Evolutionary conservation across 176 grass and related monocot species (phyloP).

Genomic region (Oryza glaberrima): DNA sequence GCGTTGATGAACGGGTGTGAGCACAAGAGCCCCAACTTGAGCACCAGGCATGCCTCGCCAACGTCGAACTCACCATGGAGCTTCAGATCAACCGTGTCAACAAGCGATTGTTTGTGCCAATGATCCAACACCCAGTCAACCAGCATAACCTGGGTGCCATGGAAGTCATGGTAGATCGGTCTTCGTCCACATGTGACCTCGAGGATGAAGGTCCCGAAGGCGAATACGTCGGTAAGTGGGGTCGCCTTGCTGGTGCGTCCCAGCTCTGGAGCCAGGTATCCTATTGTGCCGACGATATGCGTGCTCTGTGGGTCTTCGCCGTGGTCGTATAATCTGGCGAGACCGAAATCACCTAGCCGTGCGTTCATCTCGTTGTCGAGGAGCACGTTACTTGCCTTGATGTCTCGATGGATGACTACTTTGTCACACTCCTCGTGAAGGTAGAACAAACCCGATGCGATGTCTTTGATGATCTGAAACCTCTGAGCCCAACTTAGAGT

Average conservation of each 20-base stretch:
- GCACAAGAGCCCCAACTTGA: neutral
- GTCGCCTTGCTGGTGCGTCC: constrained; percentile 21
- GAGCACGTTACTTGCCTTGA: constrained; percentile 79
- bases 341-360: constrained; percentile 45
- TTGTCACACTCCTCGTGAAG: constrained; percentile 46
- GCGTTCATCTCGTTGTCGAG: constrained; percentile 45
- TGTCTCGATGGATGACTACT: constrained; percentile 63
- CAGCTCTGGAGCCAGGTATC: constrained; percentile 56
- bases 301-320: constrained; percentile 38
- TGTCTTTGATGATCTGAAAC: constrained; percentile 33
- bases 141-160: neutral
- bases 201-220: constrained; percentile 37
- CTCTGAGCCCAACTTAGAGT: constrained; percentile 9
- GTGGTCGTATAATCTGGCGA: constrained; percentile 47
- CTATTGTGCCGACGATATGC: constrained; percentile 38
- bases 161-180: neutral
- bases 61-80: neutral
- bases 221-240: constrained; percentile 36
- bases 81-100: neutral
- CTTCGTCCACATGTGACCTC: constrained; percentile 29
- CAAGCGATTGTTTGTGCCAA: neutral
- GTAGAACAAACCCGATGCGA: constrained; percentile 30
- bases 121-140: constrained; percentile 33
- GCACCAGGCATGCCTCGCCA: neutral
- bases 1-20: neutral